phyloP scores from a whole-genome alignment of 176 grass and related monocot species.

The Microstegium vimineum region DNA sequence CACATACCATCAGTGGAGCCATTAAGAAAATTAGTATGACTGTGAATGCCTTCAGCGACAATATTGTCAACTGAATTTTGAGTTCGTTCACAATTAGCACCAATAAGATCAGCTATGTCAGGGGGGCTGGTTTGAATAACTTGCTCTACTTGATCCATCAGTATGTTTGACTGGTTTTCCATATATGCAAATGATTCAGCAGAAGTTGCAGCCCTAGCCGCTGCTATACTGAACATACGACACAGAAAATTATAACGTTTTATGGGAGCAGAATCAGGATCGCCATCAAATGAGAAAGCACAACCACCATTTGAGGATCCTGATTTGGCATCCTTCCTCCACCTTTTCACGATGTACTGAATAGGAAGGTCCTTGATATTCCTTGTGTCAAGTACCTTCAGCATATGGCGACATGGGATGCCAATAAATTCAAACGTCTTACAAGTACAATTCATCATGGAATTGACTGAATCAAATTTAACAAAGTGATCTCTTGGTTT shows the following conservation, averaged over 20 bases:
- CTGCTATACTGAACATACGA: constrained; percentile 68
- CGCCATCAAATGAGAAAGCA: constrained; percentile 45
- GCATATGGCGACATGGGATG: constrained; percentile 79
- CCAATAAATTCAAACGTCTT: constrained; percentile 83
- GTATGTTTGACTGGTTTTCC: constrained; percentile 55
- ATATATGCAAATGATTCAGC: constrained; percentile 56
- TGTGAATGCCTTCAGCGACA: constrained; percentile 54
- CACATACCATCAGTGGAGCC: constrained; percentile 57
- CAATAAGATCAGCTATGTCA: constrained; percentile 51
- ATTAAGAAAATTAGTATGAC: constrained; percentile 61
- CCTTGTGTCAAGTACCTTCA: constrained; percentile 84
- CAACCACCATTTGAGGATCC: constrained; percentile 36
- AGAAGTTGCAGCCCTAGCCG: constrained; percentile 58
- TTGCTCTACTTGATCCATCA: constrained; percentile 77
- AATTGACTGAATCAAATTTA: constrained; percentile 76
- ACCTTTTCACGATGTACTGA: constrained; percentile 74
- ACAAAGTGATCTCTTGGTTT: constrained; percentile 71
- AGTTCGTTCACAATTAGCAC: constrained; percentile 37
- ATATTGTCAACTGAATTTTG: constrained; percentile 70
- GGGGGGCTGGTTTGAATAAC: constrained; percentile 54
- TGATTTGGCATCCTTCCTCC: constrained; percentile 84
- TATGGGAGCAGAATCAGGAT: constrained; percentile 33
- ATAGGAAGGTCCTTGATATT: constrained; percentile 87
- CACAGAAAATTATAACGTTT: constrained; percentile 60
- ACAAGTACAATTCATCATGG: constrained; percentile 63